Percentiles rank a stretch among this genome's conserved stretches.
Evolutionary conservation across 805 yeast genomes (phyloP).

Genomic region (Clavispora santaluciae): DNA sequence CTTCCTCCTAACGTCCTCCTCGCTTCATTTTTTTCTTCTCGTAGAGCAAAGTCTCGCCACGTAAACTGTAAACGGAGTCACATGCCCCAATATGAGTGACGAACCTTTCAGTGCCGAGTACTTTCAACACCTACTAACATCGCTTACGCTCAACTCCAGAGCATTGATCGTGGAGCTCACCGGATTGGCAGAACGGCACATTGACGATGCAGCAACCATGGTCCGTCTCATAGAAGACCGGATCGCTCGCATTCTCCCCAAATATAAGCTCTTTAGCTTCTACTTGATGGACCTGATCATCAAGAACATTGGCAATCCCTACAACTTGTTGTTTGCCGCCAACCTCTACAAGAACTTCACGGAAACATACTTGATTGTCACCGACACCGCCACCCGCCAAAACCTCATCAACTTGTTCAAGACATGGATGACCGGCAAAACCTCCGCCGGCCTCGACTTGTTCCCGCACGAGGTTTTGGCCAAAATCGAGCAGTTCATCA

Average conservation of each 20-base stretch:
- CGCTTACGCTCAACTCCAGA: conserved; percentile 34
- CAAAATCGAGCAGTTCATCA: conserved; percentile 36
- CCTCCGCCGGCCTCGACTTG: conserved; percentile 30
- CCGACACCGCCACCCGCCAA: conserved; percentile 37
- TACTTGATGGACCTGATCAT: conserved; percentile 40
- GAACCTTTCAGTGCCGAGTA: conserved; percentile 24
- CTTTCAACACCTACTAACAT: conserved; percentile 27
- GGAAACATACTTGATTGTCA: conserved; percentile 35
- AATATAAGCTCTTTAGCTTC: conserved; percentile 29
- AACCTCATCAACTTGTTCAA: conserved; percentile 36
- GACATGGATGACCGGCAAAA: conserved; percentile 35
- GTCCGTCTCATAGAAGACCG: conserved; percentile 32
- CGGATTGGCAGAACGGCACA: conserved; percentile 29
- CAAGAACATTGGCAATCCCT: conserved; percentile 41
- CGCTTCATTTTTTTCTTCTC: not conserved
- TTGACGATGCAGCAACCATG: conserved; percentile 30
- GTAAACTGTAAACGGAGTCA: conserved; percentile 6
- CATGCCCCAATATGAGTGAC: conserved; percentile 9
- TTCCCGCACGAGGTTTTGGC: conserved; percentile 27
- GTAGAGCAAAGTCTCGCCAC: conserved; percentile 9
- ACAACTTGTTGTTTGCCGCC: conserved; percentile 33
- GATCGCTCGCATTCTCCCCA: conserved; percentile 34
- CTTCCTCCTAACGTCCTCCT: not conserved
- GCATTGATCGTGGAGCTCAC: conserved; percentile 38
- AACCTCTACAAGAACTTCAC: conserved; percentile 33